Conservation (phyloP, 2,329 filamentous ascomycete genomes). For the Hypoxylon sp. region DNA sequence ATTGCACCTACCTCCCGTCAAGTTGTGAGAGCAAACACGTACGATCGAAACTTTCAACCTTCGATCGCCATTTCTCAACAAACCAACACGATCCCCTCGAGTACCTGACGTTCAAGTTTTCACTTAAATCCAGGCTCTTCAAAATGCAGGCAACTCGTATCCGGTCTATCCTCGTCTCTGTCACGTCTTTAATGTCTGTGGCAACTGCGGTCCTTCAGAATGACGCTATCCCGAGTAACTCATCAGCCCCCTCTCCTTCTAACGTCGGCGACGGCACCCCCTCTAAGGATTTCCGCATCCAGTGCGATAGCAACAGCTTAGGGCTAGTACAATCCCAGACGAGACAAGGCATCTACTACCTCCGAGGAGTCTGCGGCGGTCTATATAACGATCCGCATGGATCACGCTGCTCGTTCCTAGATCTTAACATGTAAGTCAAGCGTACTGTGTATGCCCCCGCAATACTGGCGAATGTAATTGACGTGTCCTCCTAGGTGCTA, state of each 20-base stretch:
- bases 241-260: neutral
- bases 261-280: slow-evolving; percentile 1
- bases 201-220: neutral
- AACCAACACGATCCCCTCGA: neutral
- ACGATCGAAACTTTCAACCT: slow-evolving; percentile 1
- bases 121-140: neutral
- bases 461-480: neutral
- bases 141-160: slow-evolving; percentile 22
- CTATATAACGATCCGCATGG: slow-evolving; percentile 10
- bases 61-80: neutral
- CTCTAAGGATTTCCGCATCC: slow-evolving; percentile 22
- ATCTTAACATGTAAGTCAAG: slow-evolving; percentile 33
- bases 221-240: neutral
- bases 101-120: neutral
- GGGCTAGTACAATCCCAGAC: slow-evolving; percentile 14
- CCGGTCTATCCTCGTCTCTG: neutral
- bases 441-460: neutral
- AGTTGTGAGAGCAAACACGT: slow-evolving; percentile 6
- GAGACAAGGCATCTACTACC: slow-evolving; percentile 24
- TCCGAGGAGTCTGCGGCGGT: slow-evolving; percentile 26
- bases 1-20: neutral
- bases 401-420: slow-evolving; percentile 34
- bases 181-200: slow-evolving; percentile 3
- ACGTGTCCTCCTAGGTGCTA: slow-evolving; percentile 28
- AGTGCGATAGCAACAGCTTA: slow-evolving; percentile 19